These are phyloP conservation scores for Rhizopogon vesiculosus DNA, from an alignment of 768 basidiomycete species.

Conservation along the genomic window DNA sequence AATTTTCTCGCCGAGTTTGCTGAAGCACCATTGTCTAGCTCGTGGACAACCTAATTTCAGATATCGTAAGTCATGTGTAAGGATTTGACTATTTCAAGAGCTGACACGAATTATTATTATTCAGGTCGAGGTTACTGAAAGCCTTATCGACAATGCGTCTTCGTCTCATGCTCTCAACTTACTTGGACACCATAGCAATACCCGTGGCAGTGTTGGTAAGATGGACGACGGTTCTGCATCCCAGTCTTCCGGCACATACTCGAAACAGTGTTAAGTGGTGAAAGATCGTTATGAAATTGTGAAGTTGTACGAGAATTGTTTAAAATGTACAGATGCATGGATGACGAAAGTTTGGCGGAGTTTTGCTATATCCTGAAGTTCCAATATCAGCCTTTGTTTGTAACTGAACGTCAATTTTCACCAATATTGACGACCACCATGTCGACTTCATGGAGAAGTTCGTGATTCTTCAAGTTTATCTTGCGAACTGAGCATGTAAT, in stretches of 20 bases:
- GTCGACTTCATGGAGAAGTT: too few species aligned
- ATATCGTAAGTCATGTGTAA: conserved; percentile 47
- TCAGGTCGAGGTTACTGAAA: conserved; percentile 63
- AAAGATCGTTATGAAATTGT: neutral
- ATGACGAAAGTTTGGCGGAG: too few species aligned
- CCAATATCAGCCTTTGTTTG: too few species aligned
- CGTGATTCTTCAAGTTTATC: too few species aligned
- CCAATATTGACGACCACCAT: too few species aligned
- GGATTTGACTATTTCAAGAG: neutral
- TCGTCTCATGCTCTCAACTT: conserved; percentile 48
- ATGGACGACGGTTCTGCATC: conserved; percentile 46
- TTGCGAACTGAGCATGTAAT: too few species aligned
- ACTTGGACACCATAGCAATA: conserved; percentile 28
- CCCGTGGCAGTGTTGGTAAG: conserved; percentile 30
- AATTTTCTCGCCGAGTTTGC: conserved; percentile 13
- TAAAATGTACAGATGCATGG: neutral
- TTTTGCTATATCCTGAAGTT: too few species aligned
- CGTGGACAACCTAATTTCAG: conserved; percentile 58
- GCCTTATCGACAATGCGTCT: conserved; percentile 42
- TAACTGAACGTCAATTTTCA: too few species aligned
- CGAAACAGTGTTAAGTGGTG: conserved; percentile 54
- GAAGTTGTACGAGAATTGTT: neutral
- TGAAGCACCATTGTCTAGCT: conserved; percentile 32
- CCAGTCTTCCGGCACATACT: conserved; percentile 55
- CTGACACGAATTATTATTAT: neutral